Conservation (phyloP, 257 asterid species). For the Cordia subcordata region DNA sequence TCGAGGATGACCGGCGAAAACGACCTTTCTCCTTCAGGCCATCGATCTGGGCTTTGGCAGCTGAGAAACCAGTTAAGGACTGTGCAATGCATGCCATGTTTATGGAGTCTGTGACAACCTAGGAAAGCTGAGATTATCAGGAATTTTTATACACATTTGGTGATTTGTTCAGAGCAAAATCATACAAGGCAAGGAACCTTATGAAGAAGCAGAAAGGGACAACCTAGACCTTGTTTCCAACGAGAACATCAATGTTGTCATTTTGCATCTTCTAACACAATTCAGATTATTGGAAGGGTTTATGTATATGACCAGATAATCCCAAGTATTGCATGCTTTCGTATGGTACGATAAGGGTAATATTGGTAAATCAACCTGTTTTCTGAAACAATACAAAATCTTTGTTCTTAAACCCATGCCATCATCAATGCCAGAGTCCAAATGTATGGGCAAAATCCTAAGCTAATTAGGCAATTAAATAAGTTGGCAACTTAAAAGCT, state of each 20-base stretch:
- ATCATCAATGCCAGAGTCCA: no score
- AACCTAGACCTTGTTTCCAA: conserved; percentile 39
- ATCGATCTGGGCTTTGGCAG: conserved; percentile 18
- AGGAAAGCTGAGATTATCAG: not conserved
- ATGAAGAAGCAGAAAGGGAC: conserved; percentile 27
- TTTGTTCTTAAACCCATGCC: no score
- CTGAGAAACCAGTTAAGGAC: conserved; percentile 24
- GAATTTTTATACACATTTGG: not conserved
- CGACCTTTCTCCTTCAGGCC: conserved; percentile 19
- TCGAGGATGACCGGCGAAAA: conserved; percentile 22
- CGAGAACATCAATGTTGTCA: conserved; percentile 42
- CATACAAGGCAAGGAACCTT: conserved; percentile 11
- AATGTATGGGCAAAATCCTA: no score
- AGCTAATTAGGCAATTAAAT: no score
- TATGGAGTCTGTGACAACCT: conserved; percentile 1
- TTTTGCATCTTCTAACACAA: conserved; percentile 19
- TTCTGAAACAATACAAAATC: no score
- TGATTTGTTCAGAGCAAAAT: conserved; percentile 19
- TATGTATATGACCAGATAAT: conserved; percentile 1
- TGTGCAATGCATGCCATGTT: conserved; percentile 44
- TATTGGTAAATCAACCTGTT: no score
- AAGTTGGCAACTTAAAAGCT: no score
- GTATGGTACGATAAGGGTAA: not conserved
- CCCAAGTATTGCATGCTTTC: conserved; percentile 1
- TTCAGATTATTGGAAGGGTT: conserved; percentile 12